phyloP scores from a whole-genome alignment of 768 basidiomycete genomes.

The Tylopilus sp. region DNA sequence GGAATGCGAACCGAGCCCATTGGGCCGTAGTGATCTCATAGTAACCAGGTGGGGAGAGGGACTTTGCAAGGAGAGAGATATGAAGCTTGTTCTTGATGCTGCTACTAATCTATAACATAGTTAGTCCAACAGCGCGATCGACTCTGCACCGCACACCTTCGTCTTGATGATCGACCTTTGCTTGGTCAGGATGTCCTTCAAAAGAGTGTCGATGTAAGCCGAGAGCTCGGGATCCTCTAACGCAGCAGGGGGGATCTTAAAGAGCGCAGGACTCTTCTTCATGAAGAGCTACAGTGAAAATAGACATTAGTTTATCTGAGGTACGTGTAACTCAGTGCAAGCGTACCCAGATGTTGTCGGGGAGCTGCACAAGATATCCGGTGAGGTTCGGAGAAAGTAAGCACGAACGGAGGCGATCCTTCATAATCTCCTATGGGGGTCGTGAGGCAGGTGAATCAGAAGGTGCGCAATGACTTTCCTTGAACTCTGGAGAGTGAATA shows the following conservation, averaged over 20 bases:
- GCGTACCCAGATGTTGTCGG: background rate
- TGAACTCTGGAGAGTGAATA: too few relatives aligned
- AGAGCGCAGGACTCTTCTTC: background rate
- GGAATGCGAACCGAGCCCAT: background rate
- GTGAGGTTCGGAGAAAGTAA: background rate
- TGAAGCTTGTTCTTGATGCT: background rate
- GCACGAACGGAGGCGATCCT: background rate
- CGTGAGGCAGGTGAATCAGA: too few relatives aligned
- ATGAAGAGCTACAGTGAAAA: background rate
- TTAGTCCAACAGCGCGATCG: background rate
- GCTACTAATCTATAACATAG: background rate
- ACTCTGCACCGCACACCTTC: background rate
- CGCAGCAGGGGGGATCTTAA: background rate
- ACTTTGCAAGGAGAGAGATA: background rate
- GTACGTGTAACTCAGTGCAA: background rate
- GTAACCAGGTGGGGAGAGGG: background rate
- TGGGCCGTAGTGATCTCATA: background rate
- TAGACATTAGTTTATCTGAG: too few relatives aligned
- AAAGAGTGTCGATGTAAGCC: background rate
- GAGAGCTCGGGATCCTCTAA: background rate
- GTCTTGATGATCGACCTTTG: background rate
- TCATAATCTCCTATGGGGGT: background rate
- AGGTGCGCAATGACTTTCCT: too few relatives aligned
- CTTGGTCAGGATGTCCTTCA: background rate
- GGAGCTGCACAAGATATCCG: background rate